Percentiles rank a stretch among this genome's conserved stretches.
phyloP scores from a whole-genome alignment of 108 stramenopile species.

The Cyclotella choctawhatcheeana region DNA sequence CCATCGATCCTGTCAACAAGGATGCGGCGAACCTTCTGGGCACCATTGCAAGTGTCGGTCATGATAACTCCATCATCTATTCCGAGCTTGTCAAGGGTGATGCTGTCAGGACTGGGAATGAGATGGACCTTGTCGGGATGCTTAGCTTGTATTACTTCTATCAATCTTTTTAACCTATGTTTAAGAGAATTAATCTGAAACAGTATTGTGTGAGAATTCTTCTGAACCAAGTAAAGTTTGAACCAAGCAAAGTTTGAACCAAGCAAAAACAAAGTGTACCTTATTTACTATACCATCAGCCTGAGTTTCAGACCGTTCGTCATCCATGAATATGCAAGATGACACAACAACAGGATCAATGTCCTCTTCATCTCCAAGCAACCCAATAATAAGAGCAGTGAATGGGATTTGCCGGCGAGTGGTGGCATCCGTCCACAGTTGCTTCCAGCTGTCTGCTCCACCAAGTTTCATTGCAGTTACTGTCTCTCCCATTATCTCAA shows the following conservation, averaged over 20 bases:
- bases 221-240: too few species aligned
- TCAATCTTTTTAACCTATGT: not conserved
- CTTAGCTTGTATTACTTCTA: not conserved
- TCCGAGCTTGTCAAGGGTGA: conserved; percentile 19
- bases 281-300: conserved; percentile 20
- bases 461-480: conserved; percentile 21
- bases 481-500: conserved; percentile 24
- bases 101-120: conserved; percentile 8
- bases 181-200: not conserved
- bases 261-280: not conserved
- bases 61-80: conserved; percentile 6
- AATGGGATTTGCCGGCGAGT: conserved; percentile 28
- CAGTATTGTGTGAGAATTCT: too few species aligned
- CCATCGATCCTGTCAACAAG: conserved; percentile 5
- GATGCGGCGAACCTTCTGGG: conserved; percentile 15
- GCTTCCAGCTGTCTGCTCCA: conserved; percentile 11
- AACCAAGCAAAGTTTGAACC: too few species aligned
- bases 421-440: conserved; percentile 31
- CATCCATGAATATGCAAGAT: conserved; percentile 24
- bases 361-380: conserved; percentile 11
- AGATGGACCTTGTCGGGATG: not conserved
- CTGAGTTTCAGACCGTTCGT: conserved; percentile 23
- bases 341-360: conserved; percentile 37
- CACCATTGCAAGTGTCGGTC: conserved; percentile 27
- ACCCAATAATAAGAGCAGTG: conserved; percentile 8